phyloP scores from a whole-genome alignment of 805 yeast genomes.

The Wickerhamiella nectarea region DNA sequence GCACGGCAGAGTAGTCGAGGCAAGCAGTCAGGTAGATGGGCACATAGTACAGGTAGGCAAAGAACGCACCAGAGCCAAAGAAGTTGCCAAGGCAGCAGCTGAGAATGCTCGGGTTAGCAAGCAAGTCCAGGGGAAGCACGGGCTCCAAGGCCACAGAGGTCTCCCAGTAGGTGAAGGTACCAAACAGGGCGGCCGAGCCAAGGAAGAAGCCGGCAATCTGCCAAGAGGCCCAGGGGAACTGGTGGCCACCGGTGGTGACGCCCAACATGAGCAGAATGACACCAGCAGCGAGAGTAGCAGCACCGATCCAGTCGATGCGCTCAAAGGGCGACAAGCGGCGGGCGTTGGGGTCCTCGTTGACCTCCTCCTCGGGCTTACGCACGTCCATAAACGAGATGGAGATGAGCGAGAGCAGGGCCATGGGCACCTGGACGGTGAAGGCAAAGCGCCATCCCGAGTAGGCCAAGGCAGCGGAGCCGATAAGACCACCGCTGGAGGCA shows the following conservation, averaged over 20 bases:
- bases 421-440: slow-evolving; percentile 30
- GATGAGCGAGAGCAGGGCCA: slow-evolving; percentile 27
- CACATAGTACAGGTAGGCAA: slow-evolving; percentile 49
- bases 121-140: slow-evolving; percentile 46
- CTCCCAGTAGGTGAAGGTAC: slow-evolving; percentile 40
- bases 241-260: slow-evolving; percentile 53
- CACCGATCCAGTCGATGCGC: slow-evolving; percentile 56
- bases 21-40: slow-evolving; percentile 67
- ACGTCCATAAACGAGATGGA: slow-evolving; percentile 20
- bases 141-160: slow-evolving; percentile 44
- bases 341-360: slow-evolving; percentile 18
- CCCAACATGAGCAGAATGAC: slow-evolving; percentile 46
- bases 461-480: slow-evolving; percentile 42
- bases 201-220: slow-evolving; percentile 8
- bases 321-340: slow-evolving; percentile 35
- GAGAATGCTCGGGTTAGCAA: slow-evolving; percentile 46
- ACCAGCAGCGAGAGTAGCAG: slow-evolving; percentile 42
- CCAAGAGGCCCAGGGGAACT: slow-evolving; percentile 32
- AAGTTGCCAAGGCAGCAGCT: slow-evolving; percentile 56
- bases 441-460: slow-evolving; percentile 51
- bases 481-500: slow-evolving; percentile 54
- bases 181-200: slow-evolving; percentile 25
- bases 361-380: slow-evolving; percentile 13
- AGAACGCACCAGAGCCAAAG: slow-evolving; percentile 57
- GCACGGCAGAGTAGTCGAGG: slow-evolving; percentile 53